These are phyloP conservation scores for Morella rubra DNA, from an alignment of 306 rosid genomes.

Conservation along the genomic window DNA sequence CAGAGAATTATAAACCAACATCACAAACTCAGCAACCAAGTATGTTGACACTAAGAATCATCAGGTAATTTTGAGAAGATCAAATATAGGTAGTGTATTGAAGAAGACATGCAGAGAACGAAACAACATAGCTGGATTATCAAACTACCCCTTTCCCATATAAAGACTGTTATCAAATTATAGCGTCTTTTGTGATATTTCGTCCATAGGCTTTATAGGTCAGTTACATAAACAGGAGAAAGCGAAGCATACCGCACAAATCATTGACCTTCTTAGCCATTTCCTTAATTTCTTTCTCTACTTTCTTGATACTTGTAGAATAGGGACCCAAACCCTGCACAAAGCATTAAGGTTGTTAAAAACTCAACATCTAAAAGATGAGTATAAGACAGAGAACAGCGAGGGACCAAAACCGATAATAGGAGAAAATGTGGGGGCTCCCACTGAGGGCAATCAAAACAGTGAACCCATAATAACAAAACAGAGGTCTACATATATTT, in stretches of 20 bases:
- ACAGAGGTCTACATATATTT: background rate
- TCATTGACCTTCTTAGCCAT: conserved; percentile 98
- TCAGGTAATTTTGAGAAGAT: background rate
- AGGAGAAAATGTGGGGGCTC: too few relatives aligned
- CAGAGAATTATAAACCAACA: too few relatives aligned
- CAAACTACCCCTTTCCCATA: background rate
- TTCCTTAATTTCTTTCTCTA: conserved; percentile 89
- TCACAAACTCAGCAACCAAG: background rate
- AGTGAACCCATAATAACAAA: background rate
- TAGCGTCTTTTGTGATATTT: background rate
- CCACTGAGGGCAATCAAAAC: too few relatives aligned
- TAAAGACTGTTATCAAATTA: background rate
- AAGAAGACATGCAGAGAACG: background rate
- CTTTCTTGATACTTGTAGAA: conserved; percentile 74
- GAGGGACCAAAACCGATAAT: too few relatives aligned
- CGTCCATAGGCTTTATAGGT: background rate
- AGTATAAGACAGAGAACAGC: too few relatives aligned
- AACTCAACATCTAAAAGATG: background rate
- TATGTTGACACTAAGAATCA: background rate
- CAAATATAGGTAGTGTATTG: background rate
- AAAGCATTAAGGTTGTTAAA: conserved; percentile 18
- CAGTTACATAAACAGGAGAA: conserved; percentile 7
- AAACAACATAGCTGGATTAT: background rate
- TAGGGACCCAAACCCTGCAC: conserved; percentile 96
- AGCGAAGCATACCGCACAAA: conserved; percentile 61